Conservation (phyloP, 2,329 filamentous ascomycete genomes). For the Cordyceps militaris region DNA sequence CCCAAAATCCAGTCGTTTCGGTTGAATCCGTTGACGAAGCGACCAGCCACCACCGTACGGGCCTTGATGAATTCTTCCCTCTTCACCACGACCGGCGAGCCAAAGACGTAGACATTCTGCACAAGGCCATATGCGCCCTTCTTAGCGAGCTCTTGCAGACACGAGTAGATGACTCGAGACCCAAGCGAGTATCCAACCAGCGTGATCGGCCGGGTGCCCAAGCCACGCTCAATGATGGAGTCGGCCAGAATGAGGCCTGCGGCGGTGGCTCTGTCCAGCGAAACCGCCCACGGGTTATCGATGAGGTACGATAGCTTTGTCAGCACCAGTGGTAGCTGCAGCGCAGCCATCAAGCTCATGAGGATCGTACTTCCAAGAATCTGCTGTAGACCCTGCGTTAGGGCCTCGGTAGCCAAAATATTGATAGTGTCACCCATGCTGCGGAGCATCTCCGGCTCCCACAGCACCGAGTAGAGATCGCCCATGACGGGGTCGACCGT, state of each 20-base stretch:
- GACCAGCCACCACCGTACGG: conserved; percentile 78
- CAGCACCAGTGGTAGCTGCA: conserved; percentile 85
- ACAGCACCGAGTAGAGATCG: conserved; percentile 91
- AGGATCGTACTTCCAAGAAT: conserved; percentile 86
- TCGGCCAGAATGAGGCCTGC: conserved; percentile 91
- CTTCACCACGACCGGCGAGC: conserved; percentile 84
- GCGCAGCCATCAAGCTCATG: conserved; percentile 80
- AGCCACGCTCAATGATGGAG: conserved; percentile 82
- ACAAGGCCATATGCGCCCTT: conserved; percentile 80
- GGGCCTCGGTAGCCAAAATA: conserved; percentile 93
- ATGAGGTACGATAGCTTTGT: conserved; percentile 94
- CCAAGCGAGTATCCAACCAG: conserved; percentile 93
- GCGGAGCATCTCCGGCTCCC: conserved; percentile 96
- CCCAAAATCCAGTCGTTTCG: conserved; percentile 95
- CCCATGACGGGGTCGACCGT: conserved; percentile 98
- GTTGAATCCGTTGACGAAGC: conserved; percentile 91
- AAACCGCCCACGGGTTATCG: conserved; percentile 98
- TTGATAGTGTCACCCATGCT: conserved; percentile 99
- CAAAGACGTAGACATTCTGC: conserved; percentile 94
- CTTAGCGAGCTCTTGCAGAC: conserved; percentile 75
- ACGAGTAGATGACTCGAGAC: conserved; percentile 85
- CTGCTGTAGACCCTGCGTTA: conserved; percentile 94
- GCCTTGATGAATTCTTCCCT: conserved; percentile 80
- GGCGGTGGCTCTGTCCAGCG: conserved; percentile 78
- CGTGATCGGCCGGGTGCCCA: conserved; percentile 86